Base-by-base conservation (phyloP, 2,329 filamentous ascomycete species). In the Cadophora sp. region DNA sequence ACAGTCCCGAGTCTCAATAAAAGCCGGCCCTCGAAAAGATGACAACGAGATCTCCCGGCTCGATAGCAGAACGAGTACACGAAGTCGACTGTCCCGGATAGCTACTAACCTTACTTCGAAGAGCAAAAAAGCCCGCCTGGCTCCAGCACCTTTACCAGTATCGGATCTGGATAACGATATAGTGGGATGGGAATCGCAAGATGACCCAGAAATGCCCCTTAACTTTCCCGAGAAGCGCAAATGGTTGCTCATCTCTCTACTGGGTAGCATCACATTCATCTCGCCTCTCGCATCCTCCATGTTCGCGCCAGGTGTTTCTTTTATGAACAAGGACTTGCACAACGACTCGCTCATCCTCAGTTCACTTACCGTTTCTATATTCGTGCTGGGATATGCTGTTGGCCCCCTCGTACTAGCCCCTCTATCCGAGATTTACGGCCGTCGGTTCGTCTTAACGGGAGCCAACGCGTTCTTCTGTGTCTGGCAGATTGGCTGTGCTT, bases 401-500 rank as follows among this genome's bases (percentile, higher is more conserved):
- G 87, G 87, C 0, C 87, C 87, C 0, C 76, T 89, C 7, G 78
- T 88, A 58, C 75, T 89, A 2, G 84, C 86, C 1, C 87, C 87
- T 0, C 72, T 89, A 53, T 87, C 83, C 1, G 89, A 92, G 75
- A 84, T 91, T 65, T 91, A 89, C 73, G 89, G 90, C 1, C 83
- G 89, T 3, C 77, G 86, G 3, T 77, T 82, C 1, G 76, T 91
- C 41, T 83, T 91, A 68, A 82, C 84, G 24, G 76, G 73, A 2
- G 85, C 87, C 66, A 91, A 88, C 69, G 73, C 83, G 6, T 81
- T 87, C 66, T 92, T 91, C 75, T 83, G 87, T 65, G 74, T 85
- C 1, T 91, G 87, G 80, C 86, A 86, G 55, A 83, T 92, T 69
- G 89, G 86, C 0, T 90, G 88, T 66, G 90, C 87, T 1, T 79